Evolutionary conservation across 2,329 filamentous ascomycete species (phyloP).

Genomic region (Monosporascus sp.): DNA sequence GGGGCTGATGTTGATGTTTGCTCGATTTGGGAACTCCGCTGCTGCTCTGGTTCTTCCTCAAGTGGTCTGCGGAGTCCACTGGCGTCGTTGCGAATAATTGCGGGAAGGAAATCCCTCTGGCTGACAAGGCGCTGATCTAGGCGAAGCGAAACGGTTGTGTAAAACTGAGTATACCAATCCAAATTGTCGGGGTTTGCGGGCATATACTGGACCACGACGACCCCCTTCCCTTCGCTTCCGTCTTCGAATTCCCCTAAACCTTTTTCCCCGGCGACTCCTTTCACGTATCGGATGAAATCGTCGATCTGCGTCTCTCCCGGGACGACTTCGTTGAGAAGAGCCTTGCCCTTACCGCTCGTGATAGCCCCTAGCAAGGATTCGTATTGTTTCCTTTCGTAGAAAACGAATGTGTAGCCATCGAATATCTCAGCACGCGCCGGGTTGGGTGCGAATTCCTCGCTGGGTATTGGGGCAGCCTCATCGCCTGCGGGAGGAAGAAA

Average conservation of each 20-base stretch:
- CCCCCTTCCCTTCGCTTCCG: constrained; percentile 60
- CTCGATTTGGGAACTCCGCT: constrained; percentile 21
- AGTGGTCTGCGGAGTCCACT: constrained; percentile 65
- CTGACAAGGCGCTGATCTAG: constrained; percentile 80
- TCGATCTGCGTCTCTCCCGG: constrained; percentile 61
- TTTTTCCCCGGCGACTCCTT: constrained; percentile 68
- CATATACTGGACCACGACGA: constrained; percentile 72
- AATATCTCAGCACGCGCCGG: constrained; percentile 65
- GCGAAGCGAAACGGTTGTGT: constrained; percentile 61
- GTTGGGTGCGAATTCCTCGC: constrained; percentile 69
- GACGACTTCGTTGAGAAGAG: constrained; percentile 58
- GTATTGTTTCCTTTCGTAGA: constrained; percentile 71
- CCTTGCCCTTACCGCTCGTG: constrained; percentile 77
- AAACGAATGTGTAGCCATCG: constrained; percentile 82
- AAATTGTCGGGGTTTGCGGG: constrained; percentile 49
- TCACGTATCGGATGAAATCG: constrained; percentile 75
- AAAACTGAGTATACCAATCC: constrained; percentile 66
- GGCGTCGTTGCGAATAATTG: constrained; percentile 77
- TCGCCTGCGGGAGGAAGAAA: constrained; percentile 70
- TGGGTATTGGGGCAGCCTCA: constrained; percentile 65
- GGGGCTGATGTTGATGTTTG: constrained; percentile 6
- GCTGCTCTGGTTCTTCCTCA: constrained; percentile 39
- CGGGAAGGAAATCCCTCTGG: constrained; percentile 88
- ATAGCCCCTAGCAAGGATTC: constrained; percentile 70
- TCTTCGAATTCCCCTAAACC: constrained; percentile 59